These are phyloP conservation scores for Candida pseudoviswanathii DNA, from an alignment of 1,139 yeast genomes.

Conservation along the genomic window DNA sequence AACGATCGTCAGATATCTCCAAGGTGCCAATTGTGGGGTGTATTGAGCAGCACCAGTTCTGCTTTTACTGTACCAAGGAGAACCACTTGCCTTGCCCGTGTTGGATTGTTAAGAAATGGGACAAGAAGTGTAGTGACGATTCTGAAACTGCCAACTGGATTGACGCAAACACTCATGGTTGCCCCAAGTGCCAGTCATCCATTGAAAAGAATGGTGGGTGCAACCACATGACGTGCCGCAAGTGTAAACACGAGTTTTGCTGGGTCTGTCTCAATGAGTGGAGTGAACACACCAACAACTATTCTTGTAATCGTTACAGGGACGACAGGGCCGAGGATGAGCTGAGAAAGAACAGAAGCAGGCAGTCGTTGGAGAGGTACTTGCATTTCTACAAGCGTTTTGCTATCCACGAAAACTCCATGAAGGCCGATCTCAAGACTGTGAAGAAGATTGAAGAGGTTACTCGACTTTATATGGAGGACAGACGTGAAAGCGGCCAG, in stretches of 20 bases:
- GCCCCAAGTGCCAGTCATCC: constrained; percentile 67
- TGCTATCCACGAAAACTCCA: constrained; percentile 76
- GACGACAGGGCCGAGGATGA: constrained; percentile 26
- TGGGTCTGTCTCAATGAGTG: constrained; percentile 90
- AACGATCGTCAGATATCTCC: constrained; percentile 28
- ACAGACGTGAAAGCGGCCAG: constrained; percentile 23
- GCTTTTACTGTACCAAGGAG: constrained; percentile 75
- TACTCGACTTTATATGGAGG: constrained; percentile 61
- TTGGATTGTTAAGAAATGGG: constrained; percentile 68
- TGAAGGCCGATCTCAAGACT: constrained; percentile 69
- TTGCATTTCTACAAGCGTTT: constrained; percentile 78
- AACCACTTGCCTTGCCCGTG: constrained; percentile 90
- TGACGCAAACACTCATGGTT: constrained; percentile 80
- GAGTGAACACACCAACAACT: constrained; percentile 69
- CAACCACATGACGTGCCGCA: constrained; percentile 89
- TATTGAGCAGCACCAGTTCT: constrained; percentile 66
- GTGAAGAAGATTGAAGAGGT: constrained; percentile 63
- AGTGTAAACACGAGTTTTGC: constrained; percentile 81
- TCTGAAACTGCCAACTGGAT: constrained; percentile 91
- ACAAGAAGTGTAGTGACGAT: constrained; percentile 79
- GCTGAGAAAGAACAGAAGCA: constrained; percentile 34
- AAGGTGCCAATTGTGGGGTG: constrained; percentile 70
- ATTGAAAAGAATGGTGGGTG: constrained; percentile 93
- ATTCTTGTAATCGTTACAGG: constrained; percentile 66
- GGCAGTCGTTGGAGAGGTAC: constrained; percentile 61